These are phyloP conservation scores for Sphaerosporella brunnea DNA, from an alignment of 495 filamentous ascomycete species.

Conservation along the genomic window DNA sequence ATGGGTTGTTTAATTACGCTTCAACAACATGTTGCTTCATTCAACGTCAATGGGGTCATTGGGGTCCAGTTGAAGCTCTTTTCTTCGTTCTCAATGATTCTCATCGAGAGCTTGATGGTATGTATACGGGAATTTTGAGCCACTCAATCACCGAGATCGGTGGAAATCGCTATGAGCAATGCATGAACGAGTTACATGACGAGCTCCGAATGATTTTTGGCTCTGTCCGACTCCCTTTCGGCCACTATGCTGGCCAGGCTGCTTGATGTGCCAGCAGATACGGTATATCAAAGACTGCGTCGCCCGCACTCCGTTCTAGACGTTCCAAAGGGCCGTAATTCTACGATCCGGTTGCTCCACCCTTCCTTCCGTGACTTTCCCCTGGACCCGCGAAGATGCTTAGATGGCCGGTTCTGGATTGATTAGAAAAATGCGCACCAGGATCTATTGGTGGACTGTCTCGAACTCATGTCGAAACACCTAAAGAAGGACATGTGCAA, in stretches of 20 bases:
- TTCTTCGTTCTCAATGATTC: background rate
- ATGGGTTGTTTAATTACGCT: conserved; percentile 18
- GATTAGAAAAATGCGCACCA: conserved; percentile 16
- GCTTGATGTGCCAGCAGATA: background rate
- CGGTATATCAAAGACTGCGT: background rate
- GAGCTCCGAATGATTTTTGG: background rate
- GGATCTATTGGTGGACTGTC: conserved; percentile 17
- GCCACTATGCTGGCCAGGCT: background rate
- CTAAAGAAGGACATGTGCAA: conserved; percentile 31
- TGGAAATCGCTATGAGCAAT: background rate
- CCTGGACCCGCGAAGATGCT: conserved; percentile 14
- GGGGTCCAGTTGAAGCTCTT: background rate
- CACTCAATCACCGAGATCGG: background rate
- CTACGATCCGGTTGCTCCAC: conserved; percentile 21
- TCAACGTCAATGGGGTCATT: background rate
- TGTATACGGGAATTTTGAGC: background rate
- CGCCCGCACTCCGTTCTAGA: background rate
- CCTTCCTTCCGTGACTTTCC: conserved; percentile 26
- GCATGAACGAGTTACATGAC: background rate
- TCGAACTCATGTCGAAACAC: conserved; percentile 24
- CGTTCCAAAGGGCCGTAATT: background rate
- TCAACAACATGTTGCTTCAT: conserved; percentile 17
- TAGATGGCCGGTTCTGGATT: conserved; percentile 22
- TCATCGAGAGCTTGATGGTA: background rate
- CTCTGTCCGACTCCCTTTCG: background rate